Evolutionary conservation across 495 filamentous ascomycete genomes (phyloP), one percentile per base, ranked within the genome.

Genomic region (Hypomontagnella submonticulosa): DNA sequence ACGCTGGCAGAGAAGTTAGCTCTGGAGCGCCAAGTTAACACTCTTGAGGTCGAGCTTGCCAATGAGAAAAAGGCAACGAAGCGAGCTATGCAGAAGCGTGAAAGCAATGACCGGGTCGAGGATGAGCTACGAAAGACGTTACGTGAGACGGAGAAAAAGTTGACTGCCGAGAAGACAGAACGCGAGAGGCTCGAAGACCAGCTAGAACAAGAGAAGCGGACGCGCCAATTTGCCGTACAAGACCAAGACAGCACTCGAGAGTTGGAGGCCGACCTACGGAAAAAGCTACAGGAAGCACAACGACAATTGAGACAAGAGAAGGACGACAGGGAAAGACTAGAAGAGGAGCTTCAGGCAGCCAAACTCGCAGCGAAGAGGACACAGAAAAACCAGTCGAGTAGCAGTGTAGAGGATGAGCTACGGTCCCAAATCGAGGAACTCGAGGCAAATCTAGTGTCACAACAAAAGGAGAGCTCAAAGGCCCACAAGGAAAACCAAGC

Each of bases 21-120:
- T 12, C 74, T 97, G 11, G 87, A 93, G 67, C 84, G 90, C 23
- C 88, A 92, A 73, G 72, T 96, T 36, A 89, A 80, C 69, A 85
- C 88, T 4, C 70, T 94, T 3, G 89, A 96, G 69, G 84, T 92
- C 40, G 89, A 95, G 69, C 81, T 97, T 7, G 91, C 91, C 56
- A 88, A 88, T 46, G 89, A 93, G 71, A 93, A 88, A 71, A 83
- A 87, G 20, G 81, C 88, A 1, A 80, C 85, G 18, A 85, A 90
- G 55, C 86, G 87, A 50, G 84, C 80, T 0, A 75, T 83, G 8
- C 79, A 82, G 7, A 88, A 85, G 43, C 81, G 80, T 18, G 77
- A 80, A 37, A 73, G 65, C 37, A 74, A 75, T 34, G 69, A 65
- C 36, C 59, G 79, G 38, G 73, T 71, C 13, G 83, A 85, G 41